Percentiles rank a stretch among this genome's conserved stretches.
Conservation (phyloP, 768 basidiomycete genomes). For the Hemileccinum rubropunctum region DNA sequence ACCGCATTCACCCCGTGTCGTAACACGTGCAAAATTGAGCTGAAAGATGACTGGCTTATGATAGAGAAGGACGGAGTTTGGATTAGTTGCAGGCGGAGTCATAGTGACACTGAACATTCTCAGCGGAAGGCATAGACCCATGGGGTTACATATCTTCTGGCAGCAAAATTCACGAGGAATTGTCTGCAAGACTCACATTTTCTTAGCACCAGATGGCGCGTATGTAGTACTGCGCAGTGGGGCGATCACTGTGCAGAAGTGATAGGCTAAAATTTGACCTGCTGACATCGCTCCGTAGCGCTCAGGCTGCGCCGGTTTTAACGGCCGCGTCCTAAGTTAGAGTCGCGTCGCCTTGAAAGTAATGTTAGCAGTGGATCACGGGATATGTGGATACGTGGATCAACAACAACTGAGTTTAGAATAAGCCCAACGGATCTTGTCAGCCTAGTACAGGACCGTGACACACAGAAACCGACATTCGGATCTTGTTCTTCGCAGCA, state of each 20-base stretch:
- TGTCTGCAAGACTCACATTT: background rate
- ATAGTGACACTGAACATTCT: background rate
- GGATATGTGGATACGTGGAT: background rate
- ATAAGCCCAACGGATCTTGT: slow-evolving; percentile 12
- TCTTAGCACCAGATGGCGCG: background rate
- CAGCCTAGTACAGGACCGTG: slow-evolving; percentile 1
- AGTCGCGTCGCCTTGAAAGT: too few relatives aligned
- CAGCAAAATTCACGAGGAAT: background rate
- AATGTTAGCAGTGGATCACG: too few relatives aligned
- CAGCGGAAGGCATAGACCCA: background rate
- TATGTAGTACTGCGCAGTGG: too few relatives aligned
- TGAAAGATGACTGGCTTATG: background rate
- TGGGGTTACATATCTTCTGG: background rate
- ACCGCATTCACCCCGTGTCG: background rate
- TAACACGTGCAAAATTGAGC: background rate
- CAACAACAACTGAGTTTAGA: background rate
- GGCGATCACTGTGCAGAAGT: background rate
- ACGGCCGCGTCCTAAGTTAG: background rate
- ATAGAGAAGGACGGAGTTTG: background rate
- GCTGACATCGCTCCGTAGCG: background rate
- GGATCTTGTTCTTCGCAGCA: slow-evolving; percentile 13
- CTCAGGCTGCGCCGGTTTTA: background rate
- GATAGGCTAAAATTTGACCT: background rate
- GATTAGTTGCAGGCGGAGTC: background rate
- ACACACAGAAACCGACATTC: background rate